phyloP scores from a whole-genome alignment of 495 filamentous ascomycete species.

The Xylaria flabelliformis region DNA sequence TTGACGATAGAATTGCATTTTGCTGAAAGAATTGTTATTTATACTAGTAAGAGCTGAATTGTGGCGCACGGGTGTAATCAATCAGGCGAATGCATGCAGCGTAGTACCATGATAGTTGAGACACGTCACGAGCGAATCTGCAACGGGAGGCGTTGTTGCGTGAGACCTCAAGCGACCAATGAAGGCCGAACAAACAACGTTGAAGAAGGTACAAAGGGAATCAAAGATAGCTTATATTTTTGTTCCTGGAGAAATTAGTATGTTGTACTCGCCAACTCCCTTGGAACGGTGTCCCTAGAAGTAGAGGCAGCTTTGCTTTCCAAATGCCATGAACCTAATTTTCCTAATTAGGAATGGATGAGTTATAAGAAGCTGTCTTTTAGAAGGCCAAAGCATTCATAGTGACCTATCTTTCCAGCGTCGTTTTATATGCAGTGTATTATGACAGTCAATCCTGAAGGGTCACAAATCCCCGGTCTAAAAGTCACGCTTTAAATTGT shows the following conservation, averaged over 20 bases:
- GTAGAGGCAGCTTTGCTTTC: no score
- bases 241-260: no score
- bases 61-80: background rate
- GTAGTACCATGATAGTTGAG: background rate
- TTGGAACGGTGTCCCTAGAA: no score
- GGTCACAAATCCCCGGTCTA: no score
- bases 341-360: background rate
- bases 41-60: background rate
- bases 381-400: no score
- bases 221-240: background rate
- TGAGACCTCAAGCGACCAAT: background rate
- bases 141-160: background rate
- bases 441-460: no score
- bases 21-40: background rate
- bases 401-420: background rate
- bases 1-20: background rate
- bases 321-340: background rate
- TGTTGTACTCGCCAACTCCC: background rate
- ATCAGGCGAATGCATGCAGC: background rate
- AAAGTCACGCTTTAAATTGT: no score
- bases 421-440: no score
- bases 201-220: background rate
- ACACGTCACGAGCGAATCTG: background rate
- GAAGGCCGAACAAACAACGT: background rate
- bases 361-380: background rate